These are phyloP conservation scores for Datisca glomerata DNA, from an alignment of 306 rosid species.

Conservation along the genomic window DNA sequence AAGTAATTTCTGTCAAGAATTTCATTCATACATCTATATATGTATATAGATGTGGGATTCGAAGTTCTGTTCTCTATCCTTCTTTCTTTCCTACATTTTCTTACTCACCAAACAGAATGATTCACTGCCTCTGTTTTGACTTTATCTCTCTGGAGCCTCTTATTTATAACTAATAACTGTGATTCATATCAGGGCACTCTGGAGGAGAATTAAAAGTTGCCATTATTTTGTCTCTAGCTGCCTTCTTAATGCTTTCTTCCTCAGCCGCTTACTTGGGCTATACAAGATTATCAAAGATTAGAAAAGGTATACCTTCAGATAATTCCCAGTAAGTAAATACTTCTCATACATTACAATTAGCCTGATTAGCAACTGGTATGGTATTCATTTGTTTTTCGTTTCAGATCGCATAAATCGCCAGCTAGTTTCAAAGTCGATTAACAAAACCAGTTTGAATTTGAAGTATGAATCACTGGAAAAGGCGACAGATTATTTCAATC, in stretches of 20 bases:
- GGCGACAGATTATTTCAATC: slow-evolving; percentile 61
- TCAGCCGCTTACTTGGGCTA: slow-evolving; percentile 42
- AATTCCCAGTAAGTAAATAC: too few species aligned
- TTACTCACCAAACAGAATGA: slow-evolving; percentile 10
- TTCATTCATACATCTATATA: too few species aligned
- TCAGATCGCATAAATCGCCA: slow-evolving; percentile 25
- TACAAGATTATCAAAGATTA: slow-evolving; percentile 27
- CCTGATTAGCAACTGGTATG: not conserved
- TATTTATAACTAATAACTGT: too few species aligned
- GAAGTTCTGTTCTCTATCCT: not conserved
- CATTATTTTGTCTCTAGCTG: slow-evolving; percentile 37
- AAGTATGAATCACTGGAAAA: slow-evolving; percentile 73
- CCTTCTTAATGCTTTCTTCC: slow-evolving; percentile 34
- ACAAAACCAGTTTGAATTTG: slow-evolving; percentile 46
- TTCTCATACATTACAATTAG: not conserved
- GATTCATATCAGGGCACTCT: slow-evolving; percentile 26
- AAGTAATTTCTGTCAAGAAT: too few species aligned
- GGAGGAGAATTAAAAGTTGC: slow-evolving; percentile 37
- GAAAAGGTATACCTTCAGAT: slow-evolving; percentile 22
- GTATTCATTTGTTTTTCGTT: not conserved
- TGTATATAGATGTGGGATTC: not conserved
- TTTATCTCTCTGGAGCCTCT: too few species aligned
- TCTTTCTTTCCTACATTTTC: slow-evolving; percentile 5
- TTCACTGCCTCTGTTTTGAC: too few species aligned
- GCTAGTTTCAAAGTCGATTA: slow-evolving; percentile 26